Conservation (phyloP, 2,329 filamentous ascomycete species). For the Exophiala mesophila region DNA sequence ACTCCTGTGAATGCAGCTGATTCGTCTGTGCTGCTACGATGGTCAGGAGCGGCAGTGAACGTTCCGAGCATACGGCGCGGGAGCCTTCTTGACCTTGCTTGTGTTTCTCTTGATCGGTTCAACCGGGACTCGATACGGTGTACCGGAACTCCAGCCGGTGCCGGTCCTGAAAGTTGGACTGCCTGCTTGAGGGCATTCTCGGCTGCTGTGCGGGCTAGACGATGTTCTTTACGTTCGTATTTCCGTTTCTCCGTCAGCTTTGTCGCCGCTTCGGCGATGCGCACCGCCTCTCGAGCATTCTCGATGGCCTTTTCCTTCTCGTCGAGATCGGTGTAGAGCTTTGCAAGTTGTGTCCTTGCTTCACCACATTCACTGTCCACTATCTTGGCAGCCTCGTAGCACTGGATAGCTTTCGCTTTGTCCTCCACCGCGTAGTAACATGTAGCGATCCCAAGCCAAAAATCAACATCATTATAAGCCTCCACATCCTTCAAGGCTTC, state of each 20-base stretch:
- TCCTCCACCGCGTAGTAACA: constrained; percentile 65
- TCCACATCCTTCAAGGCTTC: constrained; percentile 45
- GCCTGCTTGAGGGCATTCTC: constrained; percentile 25
- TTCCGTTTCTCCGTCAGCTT: constrained; percentile 22
- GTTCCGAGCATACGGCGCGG: not conserved
- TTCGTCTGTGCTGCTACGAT: not conserved
- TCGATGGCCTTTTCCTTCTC: constrained; percentile 72
- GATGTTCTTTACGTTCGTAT: constrained; percentile 26
- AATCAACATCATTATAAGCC: constrained; percentile 45
- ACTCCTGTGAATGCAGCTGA: no score
- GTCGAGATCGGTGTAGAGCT: constrained; percentile 72
- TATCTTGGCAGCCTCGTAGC: constrained; percentile 69
- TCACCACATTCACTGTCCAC: constrained; percentile 68
- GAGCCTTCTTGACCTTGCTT: not conserved
- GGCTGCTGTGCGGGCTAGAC: constrained; percentile 23
- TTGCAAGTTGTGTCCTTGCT: constrained; percentile 72
- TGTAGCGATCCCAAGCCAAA: constrained; percentile 47
- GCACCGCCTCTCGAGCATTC: constrained; percentile 69
- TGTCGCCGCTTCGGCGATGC: constrained; percentile 46
- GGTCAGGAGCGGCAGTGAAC: not conserved
- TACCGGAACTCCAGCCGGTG: constrained; percentile 5
- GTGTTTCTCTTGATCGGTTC: constrained; percentile 1
- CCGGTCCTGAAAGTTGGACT: constrained; percentile 18
- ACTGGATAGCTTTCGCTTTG: constrained; percentile 67
- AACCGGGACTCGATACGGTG: constrained; percentile 12